Conservation (phyloP, 2,329 filamentous ascomycete species). For the Cladosporium sp. region DNA sequence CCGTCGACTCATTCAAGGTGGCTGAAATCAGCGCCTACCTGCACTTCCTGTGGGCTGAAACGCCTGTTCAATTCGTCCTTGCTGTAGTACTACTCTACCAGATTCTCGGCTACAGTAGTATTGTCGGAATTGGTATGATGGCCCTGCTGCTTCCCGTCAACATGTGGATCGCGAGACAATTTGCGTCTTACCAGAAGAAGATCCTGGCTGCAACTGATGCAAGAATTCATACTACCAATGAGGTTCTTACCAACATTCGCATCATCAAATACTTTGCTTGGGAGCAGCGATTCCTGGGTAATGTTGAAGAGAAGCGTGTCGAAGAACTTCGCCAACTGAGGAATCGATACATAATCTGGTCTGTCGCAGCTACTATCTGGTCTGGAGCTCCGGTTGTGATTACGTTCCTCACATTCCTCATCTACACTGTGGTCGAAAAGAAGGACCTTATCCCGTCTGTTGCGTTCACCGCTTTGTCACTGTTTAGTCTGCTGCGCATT, state of each 20-base stretch:
- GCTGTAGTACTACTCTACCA: conserved; percentile 79
- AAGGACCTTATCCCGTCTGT: conserved; percentile 88
- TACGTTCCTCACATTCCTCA: conserved; percentile 91
- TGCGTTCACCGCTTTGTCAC: conserved; percentile 91
- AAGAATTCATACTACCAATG: conserved; percentile 92
- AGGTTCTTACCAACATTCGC: conserved; percentile 92
- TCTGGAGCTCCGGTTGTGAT: conserved; percentile 93
- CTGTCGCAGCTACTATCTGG: conserved; percentile 87
- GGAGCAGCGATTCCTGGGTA: conserved; percentile 83
- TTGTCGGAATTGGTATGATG: conserved; percentile 92
- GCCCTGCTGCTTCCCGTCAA: conserved; percentile 83
- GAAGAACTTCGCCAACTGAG: conserved; percentile 75
- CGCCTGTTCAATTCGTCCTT: conserved; percentile 81
- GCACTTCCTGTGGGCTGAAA: conserved; percentile 90
- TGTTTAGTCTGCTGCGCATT: conserved; percentile 90
- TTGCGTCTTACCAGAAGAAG: conserved; percentile 79
- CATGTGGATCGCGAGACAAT: conserved; percentile 79
- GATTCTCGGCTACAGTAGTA: conserved; percentile 87
- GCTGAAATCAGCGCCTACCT: conserved; percentile 91
- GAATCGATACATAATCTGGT: conserved; percentile 85
- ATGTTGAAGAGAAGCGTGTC: conserved; percentile 83
- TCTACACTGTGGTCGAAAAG: conserved; percentile 85
- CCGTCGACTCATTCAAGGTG: conserved; percentile 98
- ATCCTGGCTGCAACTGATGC: conserved; percentile 94
- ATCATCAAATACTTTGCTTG: conserved; percentile 99